Evolutionary conservation across 179 eudicot species (phyloP).

Genomic region (Gypsophila paniculata): DNA sequence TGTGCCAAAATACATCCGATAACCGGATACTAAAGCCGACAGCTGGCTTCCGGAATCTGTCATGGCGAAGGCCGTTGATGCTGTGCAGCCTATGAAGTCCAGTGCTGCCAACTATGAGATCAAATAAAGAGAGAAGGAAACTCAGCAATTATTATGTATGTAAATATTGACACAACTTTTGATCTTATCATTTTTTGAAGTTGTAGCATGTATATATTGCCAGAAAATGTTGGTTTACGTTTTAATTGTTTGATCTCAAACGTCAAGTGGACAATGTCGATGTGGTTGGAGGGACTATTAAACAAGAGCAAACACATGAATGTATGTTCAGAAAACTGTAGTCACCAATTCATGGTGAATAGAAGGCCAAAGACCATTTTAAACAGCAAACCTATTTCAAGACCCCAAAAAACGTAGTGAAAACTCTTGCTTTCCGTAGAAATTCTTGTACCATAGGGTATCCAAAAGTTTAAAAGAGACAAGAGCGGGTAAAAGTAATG

Average conservation of each 20-base stretch:
- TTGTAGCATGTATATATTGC: neutral
- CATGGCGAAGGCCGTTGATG: conserved; percentile 87
- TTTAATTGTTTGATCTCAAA: no score
- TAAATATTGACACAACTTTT: no score
- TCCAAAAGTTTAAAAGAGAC: neutral
- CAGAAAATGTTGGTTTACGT: neutral
- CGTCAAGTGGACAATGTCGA: no score
- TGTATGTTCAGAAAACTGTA: neutral
- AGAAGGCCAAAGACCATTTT: neutral
- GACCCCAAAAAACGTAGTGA: neutral
- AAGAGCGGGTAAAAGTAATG: no score
- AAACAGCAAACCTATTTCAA: neutral
- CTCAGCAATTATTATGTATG: neutral
- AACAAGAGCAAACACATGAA: conserved; percentile 1
- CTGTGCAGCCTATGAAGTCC: conserved; percentile 89
- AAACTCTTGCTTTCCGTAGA: neutral
- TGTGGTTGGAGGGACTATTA: neutral
- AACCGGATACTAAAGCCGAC: conserved; percentile 86
- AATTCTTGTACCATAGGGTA: neutral
- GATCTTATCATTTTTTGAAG: neutral
- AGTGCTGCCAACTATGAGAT: conserved; percentile 78
- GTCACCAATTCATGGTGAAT: neutral
- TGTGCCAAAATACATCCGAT: conserved; percentile 78
- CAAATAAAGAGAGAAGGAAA: conserved; percentile 7
- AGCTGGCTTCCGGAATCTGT: conserved; percentile 98